Conservation (phyloP, 2,329 filamentous ascomycete species). For the Monilinia fructicola region DNA sequence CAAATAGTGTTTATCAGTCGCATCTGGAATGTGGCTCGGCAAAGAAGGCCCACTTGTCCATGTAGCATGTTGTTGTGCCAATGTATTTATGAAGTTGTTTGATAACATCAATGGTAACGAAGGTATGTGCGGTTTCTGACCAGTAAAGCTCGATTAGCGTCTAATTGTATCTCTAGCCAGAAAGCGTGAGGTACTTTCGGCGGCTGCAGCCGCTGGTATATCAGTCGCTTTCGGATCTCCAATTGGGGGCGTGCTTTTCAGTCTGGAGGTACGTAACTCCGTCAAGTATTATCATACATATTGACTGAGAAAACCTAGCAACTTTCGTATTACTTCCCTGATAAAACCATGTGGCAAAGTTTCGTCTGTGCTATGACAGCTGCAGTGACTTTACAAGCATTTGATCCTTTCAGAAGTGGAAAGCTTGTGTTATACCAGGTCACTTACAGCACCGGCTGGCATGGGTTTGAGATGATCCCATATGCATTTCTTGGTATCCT, state of each 20-base stretch:
- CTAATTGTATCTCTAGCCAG: conserved; percentile 57
- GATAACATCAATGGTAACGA: conserved; percentile 80
- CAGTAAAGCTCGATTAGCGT: not conserved
- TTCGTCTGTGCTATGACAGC: conserved; percentile 99
- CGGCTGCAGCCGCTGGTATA: conserved; percentile 70
- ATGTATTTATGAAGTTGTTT: conserved; percentile 89
- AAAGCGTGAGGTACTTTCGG: conserved; percentile 89
- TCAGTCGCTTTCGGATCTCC: conserved; percentile 62
- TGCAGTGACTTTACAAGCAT: conserved; percentile 84
- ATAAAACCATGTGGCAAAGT: conserved; percentile 99
- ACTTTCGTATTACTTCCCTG: conserved; percentile 95
- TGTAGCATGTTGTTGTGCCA: conserved; percentile 94
- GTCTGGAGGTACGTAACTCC: conserved; percentile 65
- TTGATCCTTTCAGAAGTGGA: conserved; percentile 92
- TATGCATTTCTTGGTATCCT: conserved; percentile 84
- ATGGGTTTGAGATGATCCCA: conserved; percentile 88
- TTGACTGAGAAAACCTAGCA: conserved; percentile 54
- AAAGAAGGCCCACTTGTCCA: conserved; percentile 96
- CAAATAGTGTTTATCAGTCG: conserved; percentile 77
- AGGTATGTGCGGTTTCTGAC: conserved; percentile 50
- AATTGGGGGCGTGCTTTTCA: conserved; percentile 92
- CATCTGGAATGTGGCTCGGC: conserved; percentile 92
- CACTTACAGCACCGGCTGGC: conserved; percentile 87
- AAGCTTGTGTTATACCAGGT: conserved; percentile 97
- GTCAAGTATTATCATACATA: not conserved